Base-by-base conservation (phyloP, 371 early-diverging fungal species). In the Funneliformis caledonium region DNA sequence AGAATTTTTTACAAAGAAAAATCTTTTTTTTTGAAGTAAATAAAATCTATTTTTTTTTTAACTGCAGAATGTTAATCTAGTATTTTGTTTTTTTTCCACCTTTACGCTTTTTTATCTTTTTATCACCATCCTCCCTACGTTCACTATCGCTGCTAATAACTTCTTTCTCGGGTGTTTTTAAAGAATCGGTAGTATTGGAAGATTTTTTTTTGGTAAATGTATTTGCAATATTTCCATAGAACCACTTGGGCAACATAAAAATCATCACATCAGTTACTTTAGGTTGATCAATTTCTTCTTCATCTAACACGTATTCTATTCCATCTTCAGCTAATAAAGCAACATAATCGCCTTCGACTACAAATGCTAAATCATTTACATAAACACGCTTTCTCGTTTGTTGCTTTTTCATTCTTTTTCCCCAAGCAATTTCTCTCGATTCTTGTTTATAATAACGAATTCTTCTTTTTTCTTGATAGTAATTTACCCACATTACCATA, bases 401-500 rank as follows among this genome's bases (percentile, higher is more conserved):
- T 79, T 79, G 80, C 22, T 72, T 79, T 61, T 79, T 79, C 80
- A 79, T 79, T 56, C 60, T 33, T 48, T 79, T 79, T 7, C 80
- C 72, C 70, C 80, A 79, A 16, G 80, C 80, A 56, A 70, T 59
- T 72, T 79, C 80, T 48, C 80, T 64, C 2, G 80, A 22, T 26
- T 88, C 86, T 12, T 81, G 70, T 5, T 89, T 81, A 73, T 86
- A 87, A 43, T 85, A 83, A 12, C 78, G 37, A 69, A 95, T 92
- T 45, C 90, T 82, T 64, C 86, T 85, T 76, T 86, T 88, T 52
- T 93, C 93, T 78, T 92, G 90, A 84, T 86, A 82, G 76, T 88
- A 93, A 78, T 90, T 88, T 77, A 94, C 85, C 81, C 87, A 87
- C 56, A 86, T 86, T 47, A 88, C 91, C 75, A 94, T 52, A 78